Evolutionary conservation across 1,139 yeast species (phyloP), one percentile per base, ranked within the genome.

Genomic region (Geotrichum reessii): DNA sequence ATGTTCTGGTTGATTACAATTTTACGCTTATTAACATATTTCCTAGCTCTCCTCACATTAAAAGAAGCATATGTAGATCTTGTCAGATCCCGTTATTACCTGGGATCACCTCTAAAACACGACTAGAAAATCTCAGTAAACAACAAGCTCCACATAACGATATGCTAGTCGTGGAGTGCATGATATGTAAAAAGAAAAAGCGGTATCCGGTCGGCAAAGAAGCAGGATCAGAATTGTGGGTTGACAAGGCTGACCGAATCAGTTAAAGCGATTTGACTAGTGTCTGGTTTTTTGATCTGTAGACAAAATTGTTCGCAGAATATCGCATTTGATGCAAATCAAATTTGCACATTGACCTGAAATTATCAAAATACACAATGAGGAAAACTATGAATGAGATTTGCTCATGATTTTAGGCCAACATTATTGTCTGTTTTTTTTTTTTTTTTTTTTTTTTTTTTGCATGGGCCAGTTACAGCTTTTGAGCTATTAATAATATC

Each of bases 61-160:
- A 87, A 68, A 73, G 92, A 62, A 74, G 78, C 0, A 65, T 83
- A 27, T 87, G 95, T 70, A 86, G 85, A 64, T 71, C 70, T 27
- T 87, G 95, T 68, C 69, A 78, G 57, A 69, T 79, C 9, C 62
- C 79, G 9, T 72, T 80, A 58, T 66, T 80, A 0, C 81, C 84
- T 0, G 87, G 87, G 0, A 56, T 74, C 1, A 75, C 78, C 6
- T 67, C 80, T 66, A 53, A 68, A 6, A 66, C 76, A 37, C 63
- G 69, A 48, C 52, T 75, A 6, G 58, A 67, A 60, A 72, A 71
- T 65, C 22, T 64, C 59, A 58, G 75, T 63, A 64, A 66, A 48
- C 60, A 62, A 1, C 64, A 69, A 56, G 61, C 60, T 0, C 69
- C 67, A 40, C 67, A 59, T 14, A 63, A 69, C 61, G 74, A 77